These are phyloP conservation scores for Leccinellum albellum DNA, from an alignment of 768 basidiomycete genomes.

Conservation along the genomic window DNA sequence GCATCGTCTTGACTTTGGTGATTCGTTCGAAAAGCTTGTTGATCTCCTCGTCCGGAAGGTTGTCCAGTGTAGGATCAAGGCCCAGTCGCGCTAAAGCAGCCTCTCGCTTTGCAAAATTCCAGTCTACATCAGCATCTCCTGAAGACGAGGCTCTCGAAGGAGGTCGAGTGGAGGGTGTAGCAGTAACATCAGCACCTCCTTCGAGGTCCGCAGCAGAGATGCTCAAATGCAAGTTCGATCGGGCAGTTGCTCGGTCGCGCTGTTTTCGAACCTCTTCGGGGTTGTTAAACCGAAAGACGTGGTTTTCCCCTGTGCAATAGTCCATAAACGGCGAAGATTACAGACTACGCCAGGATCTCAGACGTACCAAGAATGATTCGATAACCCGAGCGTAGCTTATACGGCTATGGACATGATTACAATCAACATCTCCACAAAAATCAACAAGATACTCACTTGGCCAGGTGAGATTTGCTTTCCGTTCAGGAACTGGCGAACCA, in stretches of 20 bases:
- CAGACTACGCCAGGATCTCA: neutral
- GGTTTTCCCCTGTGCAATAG: slow-evolving; percentile 72
- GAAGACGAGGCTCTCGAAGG: slow-evolving; percentile 70
- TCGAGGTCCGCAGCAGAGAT: slow-evolving; percentile 67
- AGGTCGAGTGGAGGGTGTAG: slow-evolving; percentile 60
- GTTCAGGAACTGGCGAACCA: slow-evolving; percentile 72
- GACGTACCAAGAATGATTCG: slow-evolving; percentile 88
- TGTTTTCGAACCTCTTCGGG: slow-evolving; percentile 92
- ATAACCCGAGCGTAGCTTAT: slow-evolving; percentile 90
- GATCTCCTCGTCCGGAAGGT: slow-evolving; percentile 90
- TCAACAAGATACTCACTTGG: slow-evolving; percentile 48
- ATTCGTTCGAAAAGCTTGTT: slow-evolving; percentile 94
- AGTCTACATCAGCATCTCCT: slow-evolving; percentile 77
- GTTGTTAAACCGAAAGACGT: slow-evolving; percentile 97
- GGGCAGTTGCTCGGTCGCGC: slow-evolving; percentile 74
- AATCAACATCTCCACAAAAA: slow-evolving; percentile 4
- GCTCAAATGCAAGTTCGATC: slow-evolving; percentile 64
- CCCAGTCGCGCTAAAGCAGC: slow-evolving; percentile 86
- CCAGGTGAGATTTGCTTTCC: slow-evolving; percentile 80
- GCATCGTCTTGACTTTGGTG: slow-evolving; percentile 84
- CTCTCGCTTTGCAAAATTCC: slow-evolving; percentile 96
- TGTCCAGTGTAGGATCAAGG: slow-evolving; percentile 85
- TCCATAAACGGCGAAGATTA: slow-evolving; percentile 2
- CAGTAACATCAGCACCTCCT: slow-evolving; percentile 33
- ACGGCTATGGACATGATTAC: slow-evolving; percentile 41